Percentiles rank a stretch among this genome's conserved stretches.
These are phyloP conservation scores for Rosa chinensis DNA, from an alignment of 306 rosid genomes.

Conservation along the genomic window DNA sequence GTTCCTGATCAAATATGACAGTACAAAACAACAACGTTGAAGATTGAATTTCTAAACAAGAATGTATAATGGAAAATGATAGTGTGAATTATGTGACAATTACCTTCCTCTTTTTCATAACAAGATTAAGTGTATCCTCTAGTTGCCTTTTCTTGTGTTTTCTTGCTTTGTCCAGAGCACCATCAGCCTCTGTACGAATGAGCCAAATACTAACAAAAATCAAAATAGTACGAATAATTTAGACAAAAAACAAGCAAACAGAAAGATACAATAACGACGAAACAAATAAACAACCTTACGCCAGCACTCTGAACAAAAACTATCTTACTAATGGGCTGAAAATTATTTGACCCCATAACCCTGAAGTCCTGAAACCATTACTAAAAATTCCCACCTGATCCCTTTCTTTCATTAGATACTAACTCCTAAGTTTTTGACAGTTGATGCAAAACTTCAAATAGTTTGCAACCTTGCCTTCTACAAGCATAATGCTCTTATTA, in stretches of 20 bases:
- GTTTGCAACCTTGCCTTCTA: neutral
- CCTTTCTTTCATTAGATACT: neutral
- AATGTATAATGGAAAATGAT: neutral
- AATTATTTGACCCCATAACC: neutral
- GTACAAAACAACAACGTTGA: constrained; percentile 3
- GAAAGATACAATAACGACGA: neutral
- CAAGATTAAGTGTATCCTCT: constrained; percentile 91
- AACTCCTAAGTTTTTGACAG: neutral
- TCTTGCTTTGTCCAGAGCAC: constrained; percentile 97
- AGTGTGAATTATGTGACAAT: constrained; percentile 11
- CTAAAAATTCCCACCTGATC: neutral
- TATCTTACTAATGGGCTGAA: neutral
- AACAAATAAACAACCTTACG: neutral
- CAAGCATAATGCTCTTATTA: neutral
- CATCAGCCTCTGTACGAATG: constrained; percentile 89
- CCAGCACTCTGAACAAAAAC: neutral
- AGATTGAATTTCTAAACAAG: neutral
- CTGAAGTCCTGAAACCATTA: neutral
- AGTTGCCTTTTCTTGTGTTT: constrained; percentile 98
- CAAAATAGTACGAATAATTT: constrained; percentile 8
- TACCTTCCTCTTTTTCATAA: constrained; percentile 90
- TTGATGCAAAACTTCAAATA: neutral
- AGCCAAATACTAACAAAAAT: constrained; percentile 15
- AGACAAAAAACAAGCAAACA: neutral
- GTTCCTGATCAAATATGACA: neutral